These are phyloP conservation scores for Alnus rubra DNA, from an alignment of 306 rosid species.

Conservation along the genomic window DNA sequence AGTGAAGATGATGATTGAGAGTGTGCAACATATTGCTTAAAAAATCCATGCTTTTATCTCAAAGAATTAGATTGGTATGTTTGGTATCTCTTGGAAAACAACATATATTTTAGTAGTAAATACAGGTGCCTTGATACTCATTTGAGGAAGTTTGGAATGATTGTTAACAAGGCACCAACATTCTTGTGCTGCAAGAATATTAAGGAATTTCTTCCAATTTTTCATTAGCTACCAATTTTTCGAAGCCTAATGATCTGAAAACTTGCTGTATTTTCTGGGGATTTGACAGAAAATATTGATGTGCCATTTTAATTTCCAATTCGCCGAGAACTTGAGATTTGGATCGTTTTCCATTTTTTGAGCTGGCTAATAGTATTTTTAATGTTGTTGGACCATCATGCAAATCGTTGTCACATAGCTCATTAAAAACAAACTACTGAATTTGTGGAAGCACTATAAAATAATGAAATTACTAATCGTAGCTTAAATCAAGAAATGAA, in stretches of 20 bases:
- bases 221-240: conserved; percentile 8
- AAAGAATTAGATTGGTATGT: not conserved
- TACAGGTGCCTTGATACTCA: conserved; percentile 1
- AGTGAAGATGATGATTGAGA: not conserved
- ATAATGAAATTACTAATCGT: too few relatives aligned
- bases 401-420: too few relatives aligned
- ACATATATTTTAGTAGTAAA: not conserved
- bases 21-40: not conserved
- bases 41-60: not conserved
- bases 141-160: not conserved
- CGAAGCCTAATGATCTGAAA: conserved; percentile 3
- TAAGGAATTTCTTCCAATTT: not conserved
- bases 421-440: too few relatives aligned
- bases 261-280: not conserved
- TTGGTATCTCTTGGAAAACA: not conserved
- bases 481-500: too few relatives aligned
- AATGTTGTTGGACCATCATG: too few relatives aligned
- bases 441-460: too few relatives aligned
- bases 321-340: not conserved
- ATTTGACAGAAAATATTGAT: not conserved
- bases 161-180: not conserved
- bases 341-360: not conserved
- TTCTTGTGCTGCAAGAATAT: not conserved
- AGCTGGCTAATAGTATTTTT: too few relatives aligned
- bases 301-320: not conserved